These are phyloP conservation scores for Aspergillus intermedius DNA, from an alignment of 2,329 filamentous ascomycete genomes.

Conservation along the genomic window DNA sequence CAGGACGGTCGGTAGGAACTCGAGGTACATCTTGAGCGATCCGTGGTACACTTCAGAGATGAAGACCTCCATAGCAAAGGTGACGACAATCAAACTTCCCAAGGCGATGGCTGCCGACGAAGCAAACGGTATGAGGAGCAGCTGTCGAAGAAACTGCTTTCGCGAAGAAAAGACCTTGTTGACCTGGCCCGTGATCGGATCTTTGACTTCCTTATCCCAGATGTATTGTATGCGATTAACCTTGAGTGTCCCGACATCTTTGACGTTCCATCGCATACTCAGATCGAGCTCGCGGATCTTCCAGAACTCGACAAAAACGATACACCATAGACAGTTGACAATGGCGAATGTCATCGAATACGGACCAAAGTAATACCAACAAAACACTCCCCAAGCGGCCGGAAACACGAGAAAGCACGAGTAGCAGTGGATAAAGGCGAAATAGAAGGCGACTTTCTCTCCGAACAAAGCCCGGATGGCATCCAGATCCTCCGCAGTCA, in stretches of 20 bases:
- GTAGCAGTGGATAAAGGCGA: slow-evolving; percentile 87
- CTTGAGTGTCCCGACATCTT: slow-evolving; percentile 75
- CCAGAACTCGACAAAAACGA: slow-evolving; percentile 92
- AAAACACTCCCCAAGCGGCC: slow-evolving; percentile 65
- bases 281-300: slow-evolving; percentile 87
- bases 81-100: slow-evolving; percentile 74
- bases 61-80: slow-evolving; percentile 92
- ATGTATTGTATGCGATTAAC: slow-evolving; percentile 69
- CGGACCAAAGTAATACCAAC: slow-evolving; percentile 75
- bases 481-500: slow-evolving; percentile 61
- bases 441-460: slow-evolving; percentile 88
- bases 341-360: slow-evolving; percentile 79
- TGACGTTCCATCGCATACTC: slow-evolving; percentile 80
- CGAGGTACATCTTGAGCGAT: slow-evolving; percentile 74
- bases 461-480: slow-evolving; percentile 71
- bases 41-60: slow-evolving; percentile 90
- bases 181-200: slow-evolving; percentile 75
- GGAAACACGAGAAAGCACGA: slow-evolving; percentile 80
- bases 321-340: slow-evolving; percentile 75
- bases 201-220: slow-evolving; percentile 68
- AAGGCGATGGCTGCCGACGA: slow-evolving; percentile 64
- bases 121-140: slow-evolving; percentile 80
- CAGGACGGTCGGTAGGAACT: slow-evolving; percentile 81
- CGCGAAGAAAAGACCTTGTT: slow-evolving; percentile 68
- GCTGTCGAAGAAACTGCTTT: slow-evolving; percentile 68